Base-by-base conservation (phyloP, 2,329 filamentous ascomycete species). In the Shiraia sp. region DNA sequence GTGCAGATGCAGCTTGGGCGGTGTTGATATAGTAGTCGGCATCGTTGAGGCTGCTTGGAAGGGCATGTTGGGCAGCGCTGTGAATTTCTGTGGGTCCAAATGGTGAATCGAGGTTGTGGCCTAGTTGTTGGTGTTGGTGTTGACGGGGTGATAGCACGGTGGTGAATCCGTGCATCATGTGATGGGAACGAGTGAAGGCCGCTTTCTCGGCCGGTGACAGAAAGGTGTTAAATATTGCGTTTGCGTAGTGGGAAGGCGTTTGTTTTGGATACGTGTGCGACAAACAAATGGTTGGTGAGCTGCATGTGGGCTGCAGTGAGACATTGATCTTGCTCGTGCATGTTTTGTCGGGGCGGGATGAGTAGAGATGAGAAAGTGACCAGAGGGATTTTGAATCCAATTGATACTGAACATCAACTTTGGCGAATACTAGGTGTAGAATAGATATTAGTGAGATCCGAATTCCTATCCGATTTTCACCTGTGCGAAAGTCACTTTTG, bases 231-330 rank as follows among this genome's bases (percentile, higher is more conserved):
- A 17, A 9, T 16, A 10, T 17, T 17, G 19, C 4, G 13, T 32
- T 32, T 17, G 14, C 10, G 8, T 15, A 32, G 29, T 32, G 29
- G 10, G 10, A 4, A 33, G 17, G 3, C 19, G 19, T 23, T 16
- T 51, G 49, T 55, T 55, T 53, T 38, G 46, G 35, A 45, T 42
- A 47, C 32, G 38, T 53, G 57, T 60, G 53, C 53, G 49, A 59
- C 57, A 60, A 59, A 58, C 53, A 60, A 53, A 52, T 34, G 10
- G 36, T 36, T 45, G 40, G 36, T 41, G 42, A 48, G 46, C 32
- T 44, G 44, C 44, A 40, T 25, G 44, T 45, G 48, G 47, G 49
- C 47, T 48, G 53, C 45, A 25, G 55, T 55, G 47, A 49, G 49
- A 58, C 55, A 51, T 48, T 49, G 44, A 39, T 37, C 42, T 37